Evolutionary conservation across 176 grass and related monocot genomes (phyloP).

Genomic region (Tillandsia leiboldiana): DNA sequence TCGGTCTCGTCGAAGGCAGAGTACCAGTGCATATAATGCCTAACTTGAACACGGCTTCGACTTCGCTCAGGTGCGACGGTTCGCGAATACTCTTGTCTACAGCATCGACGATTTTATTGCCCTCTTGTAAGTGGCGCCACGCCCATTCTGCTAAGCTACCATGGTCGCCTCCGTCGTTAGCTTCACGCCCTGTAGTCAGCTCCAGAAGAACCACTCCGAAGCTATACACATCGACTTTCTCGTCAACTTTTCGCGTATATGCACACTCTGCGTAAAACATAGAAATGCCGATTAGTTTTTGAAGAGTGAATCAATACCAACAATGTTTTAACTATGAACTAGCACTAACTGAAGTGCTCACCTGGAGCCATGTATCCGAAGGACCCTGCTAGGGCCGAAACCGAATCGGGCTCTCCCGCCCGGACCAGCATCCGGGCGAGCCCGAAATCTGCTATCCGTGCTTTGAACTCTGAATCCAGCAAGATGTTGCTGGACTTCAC

Average conservation of each 20-base stretch:
- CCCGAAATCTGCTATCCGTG: constrained; percentile 71
- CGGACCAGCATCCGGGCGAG: constrained; percentile 62
- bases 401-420: constrained; percentile 30
- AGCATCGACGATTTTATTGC: constrained; percentile 23
- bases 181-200: constrained; percentile 54
- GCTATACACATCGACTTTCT: constrained; percentile 86
- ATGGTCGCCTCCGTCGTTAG: constrained; percentile 50
- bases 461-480: constrained; percentile 53
- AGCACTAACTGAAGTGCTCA: constrained; percentile 11
- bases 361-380: constrained; percentile 94
- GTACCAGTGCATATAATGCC: constrained; percentile 48
- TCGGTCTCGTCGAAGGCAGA: constrained; percentile 40
- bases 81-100: constrained; percentile 38
- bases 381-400: constrained; percentile 61
- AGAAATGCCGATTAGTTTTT: neutral
- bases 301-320: no score
- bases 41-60: constrained; percentile 56
- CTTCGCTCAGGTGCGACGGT: constrained; percentile 27
- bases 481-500: constrained; percentile 88
- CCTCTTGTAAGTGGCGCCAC: constrained; percentile 29
- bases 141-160: constrained; percentile 57
- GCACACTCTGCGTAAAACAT: constrained; percentile 34
- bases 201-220: constrained; percentile 87
- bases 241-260: constrained; percentile 51
- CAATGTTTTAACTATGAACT: no score